Conservation (phyloP, 495 filamentous ascomycete genomes). For the Clavariopsis aquatica region DNA sequence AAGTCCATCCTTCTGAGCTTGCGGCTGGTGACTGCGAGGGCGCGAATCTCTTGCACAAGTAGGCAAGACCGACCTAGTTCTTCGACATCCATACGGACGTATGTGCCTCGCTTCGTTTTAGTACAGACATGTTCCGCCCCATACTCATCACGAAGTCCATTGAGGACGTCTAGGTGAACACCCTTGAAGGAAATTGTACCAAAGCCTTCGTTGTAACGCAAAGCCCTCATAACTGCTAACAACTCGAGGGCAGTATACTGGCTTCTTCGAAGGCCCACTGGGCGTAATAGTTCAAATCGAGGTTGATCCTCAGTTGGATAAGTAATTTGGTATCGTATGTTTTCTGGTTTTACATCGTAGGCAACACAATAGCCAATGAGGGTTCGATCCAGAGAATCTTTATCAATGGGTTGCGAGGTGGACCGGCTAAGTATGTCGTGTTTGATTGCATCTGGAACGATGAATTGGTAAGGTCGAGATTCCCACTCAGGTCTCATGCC, state of each 20-base stretch:
- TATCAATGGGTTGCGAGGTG: conserved; percentile 67
- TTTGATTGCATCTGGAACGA: conserved; percentile 63
- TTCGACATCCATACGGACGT: conserved; percentile 58
- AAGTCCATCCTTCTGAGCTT: conserved; percentile 65
- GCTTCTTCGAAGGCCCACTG: conserved; percentile 55
- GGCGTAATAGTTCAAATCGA: conserved; percentile 76
- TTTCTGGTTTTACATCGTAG: conserved; percentile 53
- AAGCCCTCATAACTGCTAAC: conserved; percentile 78
- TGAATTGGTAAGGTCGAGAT: conserved; percentile 65
- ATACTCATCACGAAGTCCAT: conserved; percentile 60
- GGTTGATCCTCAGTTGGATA: conserved; percentile 76
- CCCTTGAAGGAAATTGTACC: conserved; percentile 78
- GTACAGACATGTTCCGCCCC: conserved; percentile 65
- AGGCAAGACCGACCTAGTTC: conserved; percentile 61
- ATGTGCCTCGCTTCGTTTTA: conserved; percentile 58
- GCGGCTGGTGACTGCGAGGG: conserved; percentile 67
- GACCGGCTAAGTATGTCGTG: conserved; percentile 59
- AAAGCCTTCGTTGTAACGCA: conserved; percentile 93
- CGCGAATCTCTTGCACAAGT: conserved; percentile 72
- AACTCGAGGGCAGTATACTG: conserved; percentile 74
- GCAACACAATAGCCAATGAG: conserved; percentile 83
- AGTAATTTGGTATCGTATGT: conserved; percentile 61
- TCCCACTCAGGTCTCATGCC: conserved; percentile 83
- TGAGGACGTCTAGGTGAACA: conserved; percentile 68
- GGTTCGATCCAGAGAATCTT: conserved; percentile 77